phyloP scores from a whole-genome alignment of 306 rosid genomes.

The Cyclanthera cordifolia region DNA sequence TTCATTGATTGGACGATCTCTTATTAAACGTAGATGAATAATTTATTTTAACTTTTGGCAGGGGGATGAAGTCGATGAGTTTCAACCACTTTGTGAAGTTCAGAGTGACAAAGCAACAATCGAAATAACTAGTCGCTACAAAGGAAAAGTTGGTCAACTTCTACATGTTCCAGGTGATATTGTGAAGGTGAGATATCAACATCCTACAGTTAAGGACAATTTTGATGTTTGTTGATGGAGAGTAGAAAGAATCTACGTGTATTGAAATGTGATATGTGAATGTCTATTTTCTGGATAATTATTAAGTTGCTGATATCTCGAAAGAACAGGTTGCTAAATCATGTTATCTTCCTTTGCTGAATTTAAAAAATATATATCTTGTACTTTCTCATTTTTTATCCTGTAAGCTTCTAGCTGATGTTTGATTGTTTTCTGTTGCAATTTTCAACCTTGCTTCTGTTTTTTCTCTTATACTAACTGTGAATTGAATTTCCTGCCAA shows the following conservation, averaged over 20 bases:
- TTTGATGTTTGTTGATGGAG: background rate
- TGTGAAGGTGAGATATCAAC: slow-evolving; percentile 50
- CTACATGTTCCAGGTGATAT: slow-evolving; percentile 68
- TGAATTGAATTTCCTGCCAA: background rate
- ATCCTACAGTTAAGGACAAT: background rate
- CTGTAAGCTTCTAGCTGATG: background rate
- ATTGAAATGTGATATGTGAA: background rate
- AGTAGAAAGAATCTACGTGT: background rate
- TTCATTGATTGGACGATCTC: background rate
- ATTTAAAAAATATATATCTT: background rate
- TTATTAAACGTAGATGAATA: background rate
- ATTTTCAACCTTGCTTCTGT: background rate
- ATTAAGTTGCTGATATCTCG: background rate
- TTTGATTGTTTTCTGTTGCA: background rate
- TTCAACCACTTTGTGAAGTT: slow-evolving; percentile 91
- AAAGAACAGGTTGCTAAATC: background rate
- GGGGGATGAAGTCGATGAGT: slow-evolving; percentile 82
- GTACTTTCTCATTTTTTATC: background rate
- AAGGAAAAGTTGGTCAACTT: slow-evolving; percentile 58
- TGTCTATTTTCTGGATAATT: background rate
- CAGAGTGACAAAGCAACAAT: slow-evolving; percentile 99
- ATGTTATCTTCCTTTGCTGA: too few species aligned
- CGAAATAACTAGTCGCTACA: slow-evolving; percentile 90
- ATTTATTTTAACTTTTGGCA: slow-evolving; percentile 18
- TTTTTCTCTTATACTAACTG: background rate